phyloP scores from a whole-genome alignment of 1,284 basidiomycete species.

The Pseudozyma pruni region DNA sequence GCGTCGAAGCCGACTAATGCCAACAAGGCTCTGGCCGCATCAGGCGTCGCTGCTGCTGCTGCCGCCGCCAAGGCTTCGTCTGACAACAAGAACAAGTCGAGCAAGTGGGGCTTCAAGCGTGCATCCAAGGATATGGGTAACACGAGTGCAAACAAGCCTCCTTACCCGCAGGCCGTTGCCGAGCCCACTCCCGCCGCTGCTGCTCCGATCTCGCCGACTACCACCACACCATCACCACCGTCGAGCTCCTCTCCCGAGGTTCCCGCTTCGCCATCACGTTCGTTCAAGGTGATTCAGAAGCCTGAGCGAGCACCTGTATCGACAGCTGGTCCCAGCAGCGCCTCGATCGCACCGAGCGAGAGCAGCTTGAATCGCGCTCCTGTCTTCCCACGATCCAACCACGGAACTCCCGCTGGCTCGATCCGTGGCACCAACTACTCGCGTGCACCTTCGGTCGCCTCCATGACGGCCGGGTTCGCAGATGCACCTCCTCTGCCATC shows the following conservation, averaged over 20 bases:
- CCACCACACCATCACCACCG: slow-evolving; percentile 17
- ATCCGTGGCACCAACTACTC: slow-evolving; percentile 44
- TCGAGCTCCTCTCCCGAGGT: slow-evolving; percentile 11
- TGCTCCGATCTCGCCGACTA: slow-evolving; percentile 5
- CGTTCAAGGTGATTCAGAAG: slow-evolving; percentile 51
- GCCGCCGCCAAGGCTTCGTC: slow-evolving; percentile 10
- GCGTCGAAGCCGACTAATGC: neutral
- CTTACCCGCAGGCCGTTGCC: slow-evolving; percentile 36
- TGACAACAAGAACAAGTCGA: slow-evolving; percentile 17
- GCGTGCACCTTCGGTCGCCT: slow-evolving; percentile 43
- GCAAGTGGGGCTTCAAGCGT: slow-evolving; percentile 50
- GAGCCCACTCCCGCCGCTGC: slow-evolving; percentile 11
- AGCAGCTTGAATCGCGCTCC: slow-evolving; percentile 30
- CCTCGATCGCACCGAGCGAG: slow-evolving; percentile 33
- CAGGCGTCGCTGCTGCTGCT: slow-evolving; percentile 5
- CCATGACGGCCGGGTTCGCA: slow-evolving; percentile 39
- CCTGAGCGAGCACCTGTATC: slow-evolving; percentile 12
- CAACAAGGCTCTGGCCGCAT: neutral
- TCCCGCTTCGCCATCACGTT: slow-evolving; percentile 33
- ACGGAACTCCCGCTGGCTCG: slow-evolving; percentile 42
- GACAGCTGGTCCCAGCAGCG: slow-evolving; percentile 29
- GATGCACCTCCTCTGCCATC: slow-evolving; percentile 44
- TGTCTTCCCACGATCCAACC: slow-evolving; percentile 22
- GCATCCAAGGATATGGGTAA: slow-evolving; percentile 28
- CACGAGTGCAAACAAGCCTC: slow-evolving; percentile 19